A percentile compares a stretch with the other conserved stretches of the same genome.
Evolutionary conservation across 176 grass and related monocot species (phyloP).

Genomic region (Ananas comosus): DNA sequence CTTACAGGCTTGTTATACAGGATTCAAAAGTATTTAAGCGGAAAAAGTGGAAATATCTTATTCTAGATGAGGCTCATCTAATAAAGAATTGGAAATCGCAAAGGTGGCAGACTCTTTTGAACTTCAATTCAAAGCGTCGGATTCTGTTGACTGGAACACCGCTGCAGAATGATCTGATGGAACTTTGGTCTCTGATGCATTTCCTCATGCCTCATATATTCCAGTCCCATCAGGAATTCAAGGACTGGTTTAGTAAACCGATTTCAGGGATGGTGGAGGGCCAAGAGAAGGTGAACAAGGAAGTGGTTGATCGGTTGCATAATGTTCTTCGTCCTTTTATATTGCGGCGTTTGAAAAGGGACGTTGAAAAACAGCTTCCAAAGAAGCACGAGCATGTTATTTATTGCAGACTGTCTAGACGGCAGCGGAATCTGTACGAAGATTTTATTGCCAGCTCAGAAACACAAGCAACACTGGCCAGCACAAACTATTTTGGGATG

Average conservation of each 20-base stretch:
- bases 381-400: slow-evolving; percentile 95
- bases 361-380: slow-evolving; percentile 96
- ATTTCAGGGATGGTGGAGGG: slow-evolving; percentile 99
- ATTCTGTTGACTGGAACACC: slow-evolving; percentile 97
- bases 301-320: slow-evolving; percentile 93
- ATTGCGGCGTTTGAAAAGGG: slow-evolving; percentile 85
- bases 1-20: slow-evolving; percentile 95
- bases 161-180: slow-evolving; percentile 98
- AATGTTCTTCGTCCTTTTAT: slow-evolving; percentile 98
- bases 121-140: slow-evolving; percentile 94
- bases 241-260: slow-evolving; percentile 99
- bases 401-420: slow-evolving; percentile 88
- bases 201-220: slow-evolving; percentile 99
- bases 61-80: slow-evolving; percentile 97
- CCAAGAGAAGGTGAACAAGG: slow-evolving; percentile 95
- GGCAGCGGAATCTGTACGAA: slow-evolving; percentile 95
- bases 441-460: slow-evolving; percentile 95
- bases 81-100: slow-evolving; percentile 99
- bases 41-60: slow-evolving; percentile 99
- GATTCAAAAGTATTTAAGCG: slow-evolving; percentile 95
- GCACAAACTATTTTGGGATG: slow-evolving; percentile 98
- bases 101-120: slow-evolving; percentile 92
- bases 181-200: slow-evolving; percentile 99
- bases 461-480: slow-evolving; percentile 75
- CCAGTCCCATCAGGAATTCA: slow-evolving; percentile 99